These are phyloP conservation scores for Protea cynaroides DNA, from an alignment of 164 flowering plant genomes.

Conservation along the genomic window DNA sequence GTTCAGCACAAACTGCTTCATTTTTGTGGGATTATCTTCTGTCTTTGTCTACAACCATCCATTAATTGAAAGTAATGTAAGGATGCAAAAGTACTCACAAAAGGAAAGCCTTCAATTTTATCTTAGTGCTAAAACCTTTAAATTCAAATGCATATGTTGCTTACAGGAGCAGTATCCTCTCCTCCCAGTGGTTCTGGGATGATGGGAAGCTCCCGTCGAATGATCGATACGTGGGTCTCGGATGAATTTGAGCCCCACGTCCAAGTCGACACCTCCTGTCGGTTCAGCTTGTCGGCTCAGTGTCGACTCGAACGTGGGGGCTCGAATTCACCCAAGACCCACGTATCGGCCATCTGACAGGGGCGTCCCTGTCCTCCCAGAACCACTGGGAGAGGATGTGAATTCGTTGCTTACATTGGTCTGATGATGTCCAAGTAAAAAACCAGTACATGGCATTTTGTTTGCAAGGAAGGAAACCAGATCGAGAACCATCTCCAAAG, in stretches of 20 bases:
- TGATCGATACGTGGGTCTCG: too few relatives aligned
- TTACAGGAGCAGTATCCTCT: too few relatives aligned
- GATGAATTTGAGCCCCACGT: too few relatives aligned
- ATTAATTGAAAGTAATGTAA: background rate
- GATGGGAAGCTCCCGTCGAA: too few relatives aligned
- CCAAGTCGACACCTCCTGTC: background rate
- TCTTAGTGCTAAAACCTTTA: too few relatives aligned
- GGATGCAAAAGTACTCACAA: background rate
- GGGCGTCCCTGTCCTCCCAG: too few relatives aligned
- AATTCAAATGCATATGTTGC: background rate
- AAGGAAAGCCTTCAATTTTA: background rate
- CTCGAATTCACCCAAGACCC: too few relatives aligned
- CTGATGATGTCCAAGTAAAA: constrained; percentile 28
- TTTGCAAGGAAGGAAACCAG: constrained; percentile 52
- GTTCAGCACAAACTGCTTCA: constrained; percentile 37
- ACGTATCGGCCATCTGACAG: too few relatives aligned
- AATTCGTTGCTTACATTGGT: constrained; percentile 8
- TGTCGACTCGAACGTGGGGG: too few relatives aligned
- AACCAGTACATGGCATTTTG: constrained; percentile 48
- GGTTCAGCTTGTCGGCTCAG: too few relatives aligned
- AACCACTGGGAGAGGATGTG: background rate
- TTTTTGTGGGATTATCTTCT: constrained; percentile 19
- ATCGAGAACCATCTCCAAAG: constrained; percentile 41
- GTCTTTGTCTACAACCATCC: constrained; percentile 14
- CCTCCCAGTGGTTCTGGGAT: too few relatives aligned